Conservation (phyloP, 2,329 filamentous ascomycete species). For the Hypoxylon sp. region DNA sequence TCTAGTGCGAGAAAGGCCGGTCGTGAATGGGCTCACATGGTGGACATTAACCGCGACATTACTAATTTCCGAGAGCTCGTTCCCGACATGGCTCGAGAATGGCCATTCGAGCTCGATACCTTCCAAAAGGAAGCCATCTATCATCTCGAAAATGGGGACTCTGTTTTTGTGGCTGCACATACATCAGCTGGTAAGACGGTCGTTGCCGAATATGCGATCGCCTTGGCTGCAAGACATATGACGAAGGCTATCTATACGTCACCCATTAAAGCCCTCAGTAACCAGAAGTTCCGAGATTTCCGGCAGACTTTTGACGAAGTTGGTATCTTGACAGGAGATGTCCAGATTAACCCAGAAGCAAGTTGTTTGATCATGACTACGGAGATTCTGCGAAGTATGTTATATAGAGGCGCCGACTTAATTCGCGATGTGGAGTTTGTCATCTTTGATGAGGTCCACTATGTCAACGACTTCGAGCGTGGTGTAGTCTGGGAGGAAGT, state of each 20-base stretch:
- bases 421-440: slow-evolving; percentile 99
- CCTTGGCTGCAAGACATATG: slow-evolving; percentile 97
- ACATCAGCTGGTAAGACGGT: slow-evolving; percentile 99
- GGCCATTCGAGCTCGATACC: slow-evolving; percentile 96
- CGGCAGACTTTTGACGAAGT: slow-evolving; percentile 92
- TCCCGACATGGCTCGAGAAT: slow-evolving; percentile 94
- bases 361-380: slow-evolving; percentile 99
- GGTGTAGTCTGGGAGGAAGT: slow-evolving; percentile 99
- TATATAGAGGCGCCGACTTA: slow-evolving; percentile 94
- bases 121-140: slow-evolving; percentile 99
- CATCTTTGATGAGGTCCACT: slow-evolving; percentile 99
- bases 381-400: slow-evolving; percentile 97
- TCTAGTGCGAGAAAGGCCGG: slow-evolving; percentile 81
- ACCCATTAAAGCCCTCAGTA: slow-evolving; percentile 97
- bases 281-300: slow-evolving; percentile 98
- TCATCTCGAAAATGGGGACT: slow-evolving; percentile 95
- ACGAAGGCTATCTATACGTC: slow-evolving; percentile 99
- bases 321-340: slow-evolving; percentile 95
- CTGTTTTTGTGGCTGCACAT: slow-evolving; percentile 97
- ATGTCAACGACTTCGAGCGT: slow-evolving; percentile 95
- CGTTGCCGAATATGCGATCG: slow-evolving; percentile 97
- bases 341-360: slow-evolving; percentile 97
- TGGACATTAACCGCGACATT: slow-evolving; percentile 93
- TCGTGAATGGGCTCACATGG: slow-evolving; percentile 97
- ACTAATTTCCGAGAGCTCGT: slow-evolving; percentile 95